Percentiles rank a stretch among this genome's conserved stretches.
Evolutionary conservation across 768 basidiomycete species (phyloP).

Genomic region (Stropharia rugosoannulata): DNA sequence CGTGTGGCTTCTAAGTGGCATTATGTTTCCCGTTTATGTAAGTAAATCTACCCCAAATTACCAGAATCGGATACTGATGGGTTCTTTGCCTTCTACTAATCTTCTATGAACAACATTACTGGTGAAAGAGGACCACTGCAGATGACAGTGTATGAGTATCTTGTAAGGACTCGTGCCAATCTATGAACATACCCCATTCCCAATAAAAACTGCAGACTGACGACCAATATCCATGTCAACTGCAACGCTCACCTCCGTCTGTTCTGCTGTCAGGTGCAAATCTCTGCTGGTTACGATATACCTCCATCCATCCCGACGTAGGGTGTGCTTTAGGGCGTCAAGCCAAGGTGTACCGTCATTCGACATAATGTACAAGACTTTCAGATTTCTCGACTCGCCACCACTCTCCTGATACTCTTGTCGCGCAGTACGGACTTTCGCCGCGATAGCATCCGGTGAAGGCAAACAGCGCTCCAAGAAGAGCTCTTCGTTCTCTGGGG

Average conservation of each 20-base stretch:
- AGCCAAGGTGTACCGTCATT: constrained; percentile 50
- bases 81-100: constrained; percentile 40
- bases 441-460: constrained; percentile 35
- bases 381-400: constrained; percentile 24
- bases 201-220: constrained; percentile 49
- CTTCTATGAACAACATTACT: constrained; percentile 49
- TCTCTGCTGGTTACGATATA: constrained; percentile 45
- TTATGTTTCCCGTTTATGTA: not conserved
- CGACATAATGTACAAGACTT: constrained; percentile 49
- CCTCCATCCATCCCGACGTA: constrained; percentile 40
- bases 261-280: constrained; percentile 41
- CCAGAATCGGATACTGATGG: constrained; percentile 44
- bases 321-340: constrained; percentile 37
- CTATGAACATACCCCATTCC: constrained; percentile 48
- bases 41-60: constrained; percentile 11
- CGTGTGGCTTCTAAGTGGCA: too few relatives aligned
- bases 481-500: constrained; percentile 35
- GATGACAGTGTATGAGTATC: not conserved
- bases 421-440: constrained; percentile 36
- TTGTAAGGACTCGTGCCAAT: not conserved
- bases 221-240: constrained; percentile 59
- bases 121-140: constrained; percentile 50
- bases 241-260: constrained; percentile 46
- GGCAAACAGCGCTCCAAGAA: constrained; percentile 50
- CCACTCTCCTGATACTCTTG: constrained; percentile 34